Conservation (phyloP, 257 asterid species). For the Solanum dulcamara region DNA sequence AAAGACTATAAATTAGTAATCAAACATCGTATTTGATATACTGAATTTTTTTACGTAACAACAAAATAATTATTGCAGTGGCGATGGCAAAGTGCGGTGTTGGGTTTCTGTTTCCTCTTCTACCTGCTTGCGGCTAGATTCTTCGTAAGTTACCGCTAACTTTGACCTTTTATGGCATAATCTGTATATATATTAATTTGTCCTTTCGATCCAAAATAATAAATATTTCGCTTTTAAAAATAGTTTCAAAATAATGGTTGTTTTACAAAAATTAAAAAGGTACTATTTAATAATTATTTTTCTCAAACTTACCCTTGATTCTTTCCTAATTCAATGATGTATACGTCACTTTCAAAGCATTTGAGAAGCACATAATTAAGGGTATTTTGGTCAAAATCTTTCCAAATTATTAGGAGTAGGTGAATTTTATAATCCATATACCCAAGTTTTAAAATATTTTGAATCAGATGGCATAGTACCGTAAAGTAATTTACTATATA, state of each 20-base stretch:
- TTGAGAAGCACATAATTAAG: no score
- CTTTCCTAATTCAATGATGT: no score
- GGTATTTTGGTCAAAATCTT: no score
- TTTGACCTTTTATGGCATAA: not conserved
- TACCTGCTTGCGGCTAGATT: constrained; percentile 67
- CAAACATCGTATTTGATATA: not conserved
- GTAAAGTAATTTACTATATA: not conserved
- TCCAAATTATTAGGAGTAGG: no score
- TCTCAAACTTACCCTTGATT: no score
- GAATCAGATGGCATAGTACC: not conserved
- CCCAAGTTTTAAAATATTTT: no score
- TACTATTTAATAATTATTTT: no score
- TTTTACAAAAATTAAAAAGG: not conserved
- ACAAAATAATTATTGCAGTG: constrained; percentile 43
- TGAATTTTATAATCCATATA: no score
- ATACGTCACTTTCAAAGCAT: no score
- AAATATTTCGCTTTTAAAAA: not conserved
- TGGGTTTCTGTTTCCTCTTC: constrained; percentile 82
- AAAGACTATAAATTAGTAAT: not conserved
- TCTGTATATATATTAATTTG: not conserved
- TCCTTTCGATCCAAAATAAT: not conserved
- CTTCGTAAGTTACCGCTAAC: constrained; percentile 45
- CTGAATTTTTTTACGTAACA: no score
- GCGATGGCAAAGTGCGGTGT: constrained; percentile 95
- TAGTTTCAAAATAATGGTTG: not conserved